A percentile compares a stretch with the other conserved stretches of the same genome.
phyloP scores from a whole-genome alignment of 345 rosid species.

The Schrenkiella parvula region DNA sequence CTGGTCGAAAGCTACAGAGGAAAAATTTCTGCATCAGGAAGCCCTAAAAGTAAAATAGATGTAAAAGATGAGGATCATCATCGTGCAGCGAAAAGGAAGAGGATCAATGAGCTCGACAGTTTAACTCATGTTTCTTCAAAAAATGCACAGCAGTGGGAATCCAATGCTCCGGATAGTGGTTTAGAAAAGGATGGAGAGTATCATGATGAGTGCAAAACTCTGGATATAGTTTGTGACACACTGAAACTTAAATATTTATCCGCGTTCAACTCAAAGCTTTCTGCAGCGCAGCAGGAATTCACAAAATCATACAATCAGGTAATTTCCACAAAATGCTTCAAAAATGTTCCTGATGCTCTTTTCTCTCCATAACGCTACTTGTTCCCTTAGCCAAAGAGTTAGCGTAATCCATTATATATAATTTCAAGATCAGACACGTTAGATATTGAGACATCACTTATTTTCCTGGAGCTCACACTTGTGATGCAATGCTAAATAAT shows the following conservation, averaged over 20 bases:
- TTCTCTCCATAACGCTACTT: background rate
- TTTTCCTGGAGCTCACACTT: background rate
- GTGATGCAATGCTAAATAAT: conserved; percentile 13
- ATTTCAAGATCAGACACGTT: background rate
- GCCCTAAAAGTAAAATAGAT: conserved; percentile 37
- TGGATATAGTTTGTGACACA: conserved; percentile 51
- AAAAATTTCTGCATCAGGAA: conserved; percentile 34
- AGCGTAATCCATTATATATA: background rate
- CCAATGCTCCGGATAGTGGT: conserved; percentile 27
- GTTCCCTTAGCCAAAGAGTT: background rate
- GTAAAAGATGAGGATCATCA: conserved; percentile 31
- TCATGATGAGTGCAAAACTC: conserved; percentile 34
- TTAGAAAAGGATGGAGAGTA: conserved; percentile 33
- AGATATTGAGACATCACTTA: background rate
- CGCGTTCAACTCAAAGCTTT: conserved; percentile 59
- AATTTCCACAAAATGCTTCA: conserved; percentile 1
- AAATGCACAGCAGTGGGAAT: conserved; percentile 16
- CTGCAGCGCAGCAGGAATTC: conserved; percentile 69
- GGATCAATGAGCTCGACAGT: conserved; percentile 29
- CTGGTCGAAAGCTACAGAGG: conserved; percentile 30
- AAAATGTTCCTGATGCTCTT: background rate
- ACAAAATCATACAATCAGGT: conserved; percentile 69
- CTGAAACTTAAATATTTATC: conserved; percentile 72
- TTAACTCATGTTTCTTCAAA: conserved; percentile 28
- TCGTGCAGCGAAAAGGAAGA: conserved; percentile 49